Conservation (phyloP, 352 stramenopile species). For the Globisporangium emineosum region DNA sequence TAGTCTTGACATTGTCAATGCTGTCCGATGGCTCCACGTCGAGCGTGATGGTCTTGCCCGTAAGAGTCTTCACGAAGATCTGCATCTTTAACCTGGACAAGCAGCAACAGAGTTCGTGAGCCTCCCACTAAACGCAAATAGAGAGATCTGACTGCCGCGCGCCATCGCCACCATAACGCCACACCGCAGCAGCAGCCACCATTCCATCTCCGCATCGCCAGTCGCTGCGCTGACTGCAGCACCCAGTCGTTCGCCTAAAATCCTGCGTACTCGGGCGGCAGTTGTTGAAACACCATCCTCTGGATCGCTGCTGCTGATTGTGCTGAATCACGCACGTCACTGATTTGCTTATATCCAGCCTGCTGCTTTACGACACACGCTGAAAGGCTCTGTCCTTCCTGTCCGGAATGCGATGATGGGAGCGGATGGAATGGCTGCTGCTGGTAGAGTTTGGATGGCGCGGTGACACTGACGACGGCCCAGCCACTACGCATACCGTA, state of each 20-base stretch:
- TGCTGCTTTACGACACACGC: neutral
- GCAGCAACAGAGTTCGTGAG: neutral
- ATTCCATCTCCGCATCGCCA: neutral
- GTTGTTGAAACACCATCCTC: neutral
- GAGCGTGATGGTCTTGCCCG: conserved; percentile 96
- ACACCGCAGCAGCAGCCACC: neutral
- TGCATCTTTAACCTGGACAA: conserved; percentile 82
- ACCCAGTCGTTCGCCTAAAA: neutral
- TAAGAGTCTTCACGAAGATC: conserved; percentile 98
- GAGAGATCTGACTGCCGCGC: neutral
- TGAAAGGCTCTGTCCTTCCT: neutral
- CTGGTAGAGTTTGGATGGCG: neutral
- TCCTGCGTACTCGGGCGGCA: neutral
- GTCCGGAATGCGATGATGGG: neutral
- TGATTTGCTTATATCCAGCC: neutral
- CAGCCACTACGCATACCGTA: neutral
- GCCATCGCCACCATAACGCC: neutral
- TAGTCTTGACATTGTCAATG: conserved; percentile 99
- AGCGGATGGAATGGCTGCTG: conserved; percentile 1
- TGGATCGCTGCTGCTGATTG: neutral
- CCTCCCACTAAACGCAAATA: no score
- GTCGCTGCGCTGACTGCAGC: neutral
- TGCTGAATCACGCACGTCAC: neutral
- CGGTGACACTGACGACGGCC: neutral
- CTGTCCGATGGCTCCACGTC: conserved; percentile 97